Base-by-base conservation (phyloP, 2,329 filamentous ascomycete genomes). In the Basipetospora sp. region DNA sequence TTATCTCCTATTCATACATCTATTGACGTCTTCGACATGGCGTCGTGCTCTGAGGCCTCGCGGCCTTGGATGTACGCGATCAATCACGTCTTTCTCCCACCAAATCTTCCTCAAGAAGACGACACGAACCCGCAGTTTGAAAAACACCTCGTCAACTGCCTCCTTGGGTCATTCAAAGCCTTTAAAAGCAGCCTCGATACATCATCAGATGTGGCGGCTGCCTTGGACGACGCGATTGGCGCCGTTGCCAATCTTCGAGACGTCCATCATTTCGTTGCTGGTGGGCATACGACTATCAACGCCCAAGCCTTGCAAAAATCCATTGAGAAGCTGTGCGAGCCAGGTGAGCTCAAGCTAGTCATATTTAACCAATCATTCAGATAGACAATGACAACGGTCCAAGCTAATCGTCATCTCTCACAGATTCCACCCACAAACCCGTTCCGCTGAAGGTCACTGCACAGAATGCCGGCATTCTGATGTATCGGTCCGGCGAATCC, bases 381-480 rank as follows among this genome's bases (percentile, higher is more conserved):
- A n/a, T n/a, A n/a, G n/a, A n/a, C n/a, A n/a, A n/a, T n/a, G n/a
- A n/a, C n/a, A n/a, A n/a, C n/a, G n/a, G n/a, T n/a, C n/a, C n/a
- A n/a, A n/a, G n/a, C n/a, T n/a, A n/a, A n/a, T n/a, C n/a, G n/a
- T n/a, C n/a, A n/a, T n/a, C n/a, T n/a, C n/a, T n/a, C n/a, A n/a
- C n/a, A n/a, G n/a, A n/a, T n/a, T n/a, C n/a, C n/a, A n/a, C n/a
- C n/a, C n/a, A n/a, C n/a, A n/a, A n/a, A n/a, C n/a, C n/a, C 8
- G 37, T 55, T n/a, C 46, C 50, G 0, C 36, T 58, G 5, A 42
- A 55, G 25, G 36, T 60, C n/a, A 26, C 35, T 4, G 45, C 41
- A 1, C 58, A 62, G 39, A 62, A 62, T 36, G 54, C 55, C 0
- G 58, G 50, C 1, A 18, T 61, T 0, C 15, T 61, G 2, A 45